Evolutionary conservation across 2,329 filamentous ascomycete species (phyloP).

Genomic region (Sporothrix variecibatus): DNA sequence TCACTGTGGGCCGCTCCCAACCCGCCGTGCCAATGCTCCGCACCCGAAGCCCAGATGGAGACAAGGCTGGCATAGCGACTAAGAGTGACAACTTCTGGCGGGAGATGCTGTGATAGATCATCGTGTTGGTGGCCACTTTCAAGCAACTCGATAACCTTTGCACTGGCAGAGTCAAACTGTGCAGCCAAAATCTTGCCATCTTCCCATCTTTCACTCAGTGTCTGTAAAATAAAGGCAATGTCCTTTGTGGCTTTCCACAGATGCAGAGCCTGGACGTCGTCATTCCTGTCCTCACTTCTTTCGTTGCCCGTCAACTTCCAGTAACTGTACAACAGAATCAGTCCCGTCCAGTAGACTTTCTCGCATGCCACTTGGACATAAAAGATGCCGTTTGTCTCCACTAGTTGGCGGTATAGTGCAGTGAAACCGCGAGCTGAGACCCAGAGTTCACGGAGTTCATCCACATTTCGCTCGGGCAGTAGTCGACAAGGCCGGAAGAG

Average conservation of each 20-base stretch:
- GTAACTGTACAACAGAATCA: conserved; percentile 33
- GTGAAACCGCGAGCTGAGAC: conserved; percentile 30
- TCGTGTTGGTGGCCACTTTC: background rate
- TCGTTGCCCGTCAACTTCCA: conserved; percentile 27
- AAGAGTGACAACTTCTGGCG: conserved; percentile 31
- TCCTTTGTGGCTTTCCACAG: conserved; percentile 34
- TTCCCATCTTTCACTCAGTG: conserved; percentile 34
- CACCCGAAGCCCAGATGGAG: conserved; percentile 30
- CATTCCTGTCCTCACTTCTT: background rate
- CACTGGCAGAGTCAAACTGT: conserved; percentile 30
- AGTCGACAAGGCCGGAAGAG: conserved; percentile 32
- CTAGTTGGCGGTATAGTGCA: conserved; percentile 31
- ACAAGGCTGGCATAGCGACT: conserved; percentile 31
- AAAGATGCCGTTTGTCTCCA: conserved; percentile 34
- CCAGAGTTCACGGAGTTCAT: conserved; percentile 32
- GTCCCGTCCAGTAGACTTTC: conserved; percentile 35
- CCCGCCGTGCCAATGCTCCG: background rate
- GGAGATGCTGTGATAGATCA: conserved; percentile 14
- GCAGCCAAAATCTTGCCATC: conserved; percentile 32
- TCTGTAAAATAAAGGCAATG: conserved; percentile 32
- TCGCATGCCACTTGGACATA: conserved; percentile 35
- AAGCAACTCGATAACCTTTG: conserved; percentile 28
- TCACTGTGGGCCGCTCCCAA: conserved; percentile 1
- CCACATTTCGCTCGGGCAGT: conserved; percentile 27
- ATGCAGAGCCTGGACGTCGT: conserved; percentile 11